phyloP scores from a whole-genome alignment of 495 filamentous ascomycete genomes.

The Aspergillus hancockii region DNA sequence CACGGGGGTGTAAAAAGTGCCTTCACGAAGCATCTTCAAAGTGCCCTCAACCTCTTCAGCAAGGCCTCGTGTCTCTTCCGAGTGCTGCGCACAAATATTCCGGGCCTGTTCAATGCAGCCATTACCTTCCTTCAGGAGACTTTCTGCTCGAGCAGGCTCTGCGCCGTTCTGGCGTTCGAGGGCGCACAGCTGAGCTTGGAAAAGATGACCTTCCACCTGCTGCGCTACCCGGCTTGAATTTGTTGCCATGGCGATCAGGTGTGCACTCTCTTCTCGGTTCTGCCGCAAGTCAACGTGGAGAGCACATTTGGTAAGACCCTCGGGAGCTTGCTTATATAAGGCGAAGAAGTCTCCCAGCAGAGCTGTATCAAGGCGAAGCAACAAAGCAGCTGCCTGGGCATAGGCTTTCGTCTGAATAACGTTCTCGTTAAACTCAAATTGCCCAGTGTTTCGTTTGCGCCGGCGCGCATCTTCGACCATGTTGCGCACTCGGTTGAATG shows the following conservation, averaged over 20 bases:
- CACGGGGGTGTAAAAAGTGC: conserved; percentile 44
- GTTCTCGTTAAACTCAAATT: conserved; percentile 49
- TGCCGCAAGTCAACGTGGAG: conserved; percentile 36
- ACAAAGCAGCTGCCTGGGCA: conserved; percentile 51
- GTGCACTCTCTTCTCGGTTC: conserved; percentile 33
- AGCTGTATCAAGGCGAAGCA: conserved; percentile 56
- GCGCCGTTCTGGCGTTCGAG: conserved; percentile 30
- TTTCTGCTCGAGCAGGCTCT: conserved; percentile 10
- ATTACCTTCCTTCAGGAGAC: conserved; percentile 25
- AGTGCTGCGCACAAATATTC: conserved; percentile 6
- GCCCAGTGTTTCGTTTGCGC: conserved; percentile 33
- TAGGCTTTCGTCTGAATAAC: conserved; percentile 49
- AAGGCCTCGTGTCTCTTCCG: conserved; percentile 13
- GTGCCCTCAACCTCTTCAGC: conserved; percentile 19
- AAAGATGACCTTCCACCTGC: conserved; percentile 36
- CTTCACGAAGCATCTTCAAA: conserved; percentile 14
- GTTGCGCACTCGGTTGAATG: conserved; percentile 58
- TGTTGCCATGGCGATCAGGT: conserved; percentile 18
- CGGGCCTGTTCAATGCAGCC: conserved; percentile 30
- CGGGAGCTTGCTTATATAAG: conserved; percentile 14
- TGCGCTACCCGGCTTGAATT: conserved; percentile 18
- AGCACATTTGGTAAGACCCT: not conserved
- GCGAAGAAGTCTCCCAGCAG: conserved; percentile 57
- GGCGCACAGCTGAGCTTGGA: conserved; percentile 36
- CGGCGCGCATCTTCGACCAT: conserved; percentile 55